phyloP scores from a whole-genome alignment of 768 basidiomycete genomes.

The Hygrophorus pudorinus region DNA sequence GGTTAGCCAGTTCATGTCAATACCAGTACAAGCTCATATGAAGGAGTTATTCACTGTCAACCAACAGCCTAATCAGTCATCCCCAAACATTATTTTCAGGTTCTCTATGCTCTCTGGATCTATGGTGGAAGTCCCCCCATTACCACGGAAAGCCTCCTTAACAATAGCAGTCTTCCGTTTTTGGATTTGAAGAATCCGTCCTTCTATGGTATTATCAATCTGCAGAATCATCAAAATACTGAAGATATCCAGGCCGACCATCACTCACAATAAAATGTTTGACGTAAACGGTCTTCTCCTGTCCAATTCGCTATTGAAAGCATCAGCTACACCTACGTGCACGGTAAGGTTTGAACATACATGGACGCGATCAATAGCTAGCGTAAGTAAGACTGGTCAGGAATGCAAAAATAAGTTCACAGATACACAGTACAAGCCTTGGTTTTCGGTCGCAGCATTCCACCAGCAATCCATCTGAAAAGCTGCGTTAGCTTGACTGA shows the following conservation, averaged over 20 bases:
- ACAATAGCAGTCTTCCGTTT: conserved; percentile 81
- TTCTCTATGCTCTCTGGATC: conserved; percentile 74
- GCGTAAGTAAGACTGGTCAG: background rate
- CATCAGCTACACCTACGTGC: too few relatives aligned
- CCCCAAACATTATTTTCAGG: conserved; percentile 70
- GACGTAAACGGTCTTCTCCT: conserved; percentile 73
- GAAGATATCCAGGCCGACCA: background rate
- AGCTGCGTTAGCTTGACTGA: background rate
- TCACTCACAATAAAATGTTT: conserved; percentile 69
- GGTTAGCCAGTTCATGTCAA: too few relatives aligned
- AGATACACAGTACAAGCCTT: conserved; percentile 35
- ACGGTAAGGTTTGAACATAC: too few relatives aligned
- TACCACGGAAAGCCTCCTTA: conserved; percentile 71
- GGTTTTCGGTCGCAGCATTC: conserved; percentile 77
- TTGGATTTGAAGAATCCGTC: conserved; percentile 73
- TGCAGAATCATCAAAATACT: conserved; percentile 15
- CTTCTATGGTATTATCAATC: conserved; percentile 70
- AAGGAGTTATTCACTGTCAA: background rate
- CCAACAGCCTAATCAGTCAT: conserved; percentile 15
- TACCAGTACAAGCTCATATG: too few relatives aligned
- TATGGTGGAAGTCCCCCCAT: conserved; percentile 27
- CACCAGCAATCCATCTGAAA: conserved; percentile 88
- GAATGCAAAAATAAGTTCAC: background rate
- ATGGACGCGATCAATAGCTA: conserved; percentile 81
- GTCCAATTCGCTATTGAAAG: conserved; percentile 46